phyloP scores from a whole-genome alignment of 139 green algal species.

The Chlamydomonas sp. region DNA sequence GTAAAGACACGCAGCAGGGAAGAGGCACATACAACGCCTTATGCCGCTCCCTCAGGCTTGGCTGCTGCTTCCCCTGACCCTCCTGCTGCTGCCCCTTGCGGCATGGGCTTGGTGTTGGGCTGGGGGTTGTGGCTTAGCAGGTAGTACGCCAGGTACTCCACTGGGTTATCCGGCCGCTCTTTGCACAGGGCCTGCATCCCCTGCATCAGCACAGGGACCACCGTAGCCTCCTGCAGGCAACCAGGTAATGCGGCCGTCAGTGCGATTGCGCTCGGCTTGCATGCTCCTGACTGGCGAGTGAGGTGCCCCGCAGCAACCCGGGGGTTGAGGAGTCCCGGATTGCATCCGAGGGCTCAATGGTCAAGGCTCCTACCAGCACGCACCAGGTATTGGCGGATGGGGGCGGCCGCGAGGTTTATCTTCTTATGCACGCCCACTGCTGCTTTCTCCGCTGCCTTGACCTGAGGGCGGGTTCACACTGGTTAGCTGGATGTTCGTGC shows the following conservation, averaged over 20 bases:
- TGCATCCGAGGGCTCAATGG: too few relatives aligned
- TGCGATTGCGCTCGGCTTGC: too few relatives aligned
- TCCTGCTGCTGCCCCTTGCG: neutral
- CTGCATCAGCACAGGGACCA: slow-evolving; percentile 87
- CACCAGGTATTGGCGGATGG: slow-evolving; percentile 84
- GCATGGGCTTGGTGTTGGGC: slow-evolving; percentile 24
- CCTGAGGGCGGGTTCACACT: slow-evolving; percentile 28
- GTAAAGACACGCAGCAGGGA: neutral
- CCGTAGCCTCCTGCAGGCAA: slow-evolving; percentile 67
- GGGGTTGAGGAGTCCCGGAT: too few relatives aligned
- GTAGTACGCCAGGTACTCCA: slow-evolving; percentile 86
- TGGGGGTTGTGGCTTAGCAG: slow-evolving; percentile 85
- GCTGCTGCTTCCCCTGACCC: neutral
- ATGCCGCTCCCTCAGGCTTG: neutral
- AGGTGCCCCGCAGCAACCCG: too few relatives aligned
- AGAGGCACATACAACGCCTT: too few relatives aligned
- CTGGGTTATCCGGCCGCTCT: slow-evolving; percentile 82
- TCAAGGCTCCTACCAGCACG: neutral
- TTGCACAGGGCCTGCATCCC: slow-evolving; percentile 80
- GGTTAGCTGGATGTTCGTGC: too few relatives aligned
- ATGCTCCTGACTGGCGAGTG: too few relatives aligned
- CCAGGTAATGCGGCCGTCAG: too few relatives aligned
- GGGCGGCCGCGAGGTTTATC: slow-evolving; percentile 63
- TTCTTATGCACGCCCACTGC: slow-evolving; percentile 65
- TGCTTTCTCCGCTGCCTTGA: slow-evolving; percentile 68